Evolutionary conservation across 305 asterid genomes (phyloP).

Genomic region (Solanum hybrid): DNA sequence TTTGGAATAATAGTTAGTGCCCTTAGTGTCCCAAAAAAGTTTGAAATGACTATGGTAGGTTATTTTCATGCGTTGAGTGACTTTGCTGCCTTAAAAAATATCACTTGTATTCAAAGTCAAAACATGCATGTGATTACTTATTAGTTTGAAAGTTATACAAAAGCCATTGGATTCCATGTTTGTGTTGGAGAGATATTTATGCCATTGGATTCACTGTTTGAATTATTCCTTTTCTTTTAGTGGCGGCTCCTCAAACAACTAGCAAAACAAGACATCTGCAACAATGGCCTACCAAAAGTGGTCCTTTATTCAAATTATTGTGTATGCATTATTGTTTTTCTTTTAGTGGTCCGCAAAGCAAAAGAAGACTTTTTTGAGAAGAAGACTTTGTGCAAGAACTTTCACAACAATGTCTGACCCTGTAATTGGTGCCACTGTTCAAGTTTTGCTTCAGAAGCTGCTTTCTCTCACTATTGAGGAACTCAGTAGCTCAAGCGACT

Average conservation of each 20-base stretch:
- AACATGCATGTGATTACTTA: not conserved
- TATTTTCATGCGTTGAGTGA: not conserved
- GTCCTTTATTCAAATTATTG: not conserved
- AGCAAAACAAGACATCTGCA: too few relatives aligned
- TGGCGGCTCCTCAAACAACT: not conserved
- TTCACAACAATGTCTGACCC: not conserved
- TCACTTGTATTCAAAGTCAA: not conserved
- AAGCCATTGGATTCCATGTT: not conserved
- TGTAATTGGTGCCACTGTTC: not conserved
- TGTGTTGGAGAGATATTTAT: too few relatives aligned
- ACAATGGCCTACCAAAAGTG: too few relatives aligned
- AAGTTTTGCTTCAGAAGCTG: not conserved
- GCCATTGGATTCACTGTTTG: not conserved
- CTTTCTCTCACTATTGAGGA: not conserved
- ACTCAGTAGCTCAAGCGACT: not conserved
- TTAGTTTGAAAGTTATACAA: not conserved
- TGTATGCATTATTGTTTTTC: not conserved
- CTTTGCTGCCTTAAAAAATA: not conserved
- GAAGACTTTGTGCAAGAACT: not conserved
- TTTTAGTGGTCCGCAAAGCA: not conserved
- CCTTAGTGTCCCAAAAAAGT: too few relatives aligned
- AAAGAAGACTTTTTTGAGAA: not conserved
- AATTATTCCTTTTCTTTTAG: not conserved
- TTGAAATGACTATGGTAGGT: too few relatives aligned
- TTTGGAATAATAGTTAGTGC: too few relatives aligned